Evolutionary conservation across 768 basidiomycete genomes (phyloP), one percentile per base, ranked within the genome.

Genomic region (Boletus bicolor): DNA sequence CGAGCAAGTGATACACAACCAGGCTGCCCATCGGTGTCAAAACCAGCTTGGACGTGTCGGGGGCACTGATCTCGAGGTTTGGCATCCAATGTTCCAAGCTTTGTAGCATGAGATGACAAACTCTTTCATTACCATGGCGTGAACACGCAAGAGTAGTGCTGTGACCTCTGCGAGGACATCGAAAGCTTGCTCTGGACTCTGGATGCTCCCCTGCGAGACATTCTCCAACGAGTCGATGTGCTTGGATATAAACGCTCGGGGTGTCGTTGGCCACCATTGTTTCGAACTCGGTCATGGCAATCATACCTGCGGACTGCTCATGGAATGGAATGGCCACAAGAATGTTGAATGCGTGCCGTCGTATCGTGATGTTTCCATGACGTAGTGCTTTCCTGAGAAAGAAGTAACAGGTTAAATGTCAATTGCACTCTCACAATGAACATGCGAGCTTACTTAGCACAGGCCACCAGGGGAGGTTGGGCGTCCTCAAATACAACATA

Each of bases 51-150:
- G 57, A 58, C 41, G 75, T 73, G 51, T 85, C 82, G 1, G 77
- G 74, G 70, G 86, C 80, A 26, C 38, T 65, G 46, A 71, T 59
- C 54, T 86, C 81, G 67, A 95, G 82, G 64, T 84, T 83, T 10
- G 84, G 78, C 36, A 92, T 79, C 94, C 95, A 98, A 58, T 84
- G 82, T 66, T 92, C 89, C 54, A 97, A 70, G 64, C 87, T 84
- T 68, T 89, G 86, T 3, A 98, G 75, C 41, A 93, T 76, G 10
- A 89, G 74, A 44, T 89, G 76, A 59, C 78, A 72, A 63, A 80
- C 66, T 59, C 77, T 75, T 24, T 76, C 72, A 28, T 76, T 76
- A 8, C 82, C 79, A n/a, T 72, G 66, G 44, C 76, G 75, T 77
- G 77, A 24, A 91, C 71, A 53, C 82, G 82, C 34, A 85, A 81